Percentiles rank a stretch among this genome's conserved stretches.
These are phyloP conservation scores for Globisporangium polare DNA, from an alignment of 352 stramenopile genomes.

Conservation along the genomic window DNA sequence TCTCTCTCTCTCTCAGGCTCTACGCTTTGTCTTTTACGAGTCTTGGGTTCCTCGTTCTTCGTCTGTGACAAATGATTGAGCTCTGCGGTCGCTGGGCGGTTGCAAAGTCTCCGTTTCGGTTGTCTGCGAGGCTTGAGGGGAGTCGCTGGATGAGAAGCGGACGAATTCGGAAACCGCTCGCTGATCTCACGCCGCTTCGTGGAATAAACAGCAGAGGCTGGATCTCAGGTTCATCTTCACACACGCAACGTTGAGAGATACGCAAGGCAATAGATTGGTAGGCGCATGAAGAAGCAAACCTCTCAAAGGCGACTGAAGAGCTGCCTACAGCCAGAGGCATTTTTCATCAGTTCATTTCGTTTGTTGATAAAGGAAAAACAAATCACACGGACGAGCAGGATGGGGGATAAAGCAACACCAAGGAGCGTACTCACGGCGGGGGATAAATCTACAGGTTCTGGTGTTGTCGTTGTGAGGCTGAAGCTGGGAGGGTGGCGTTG, in stretches of 20 bases:
- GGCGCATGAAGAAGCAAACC: background rate
- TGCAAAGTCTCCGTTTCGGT: conserved; percentile 1
- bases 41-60: background rate
- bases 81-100: conserved; percentile 3
- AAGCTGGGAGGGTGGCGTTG: background rate
- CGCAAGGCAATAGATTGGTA: background rate
- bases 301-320: background rate
- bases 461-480: background rate
- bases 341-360: conserved; percentile 11
- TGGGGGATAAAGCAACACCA: background rate
- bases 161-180: conserved; percentile 9
- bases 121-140: background rate
- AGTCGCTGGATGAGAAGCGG: background rate
- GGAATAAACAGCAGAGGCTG: background rate
- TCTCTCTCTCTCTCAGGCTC: background rate
- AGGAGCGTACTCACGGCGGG: conserved; percentile 5
- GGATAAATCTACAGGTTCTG: conserved; percentile 14
- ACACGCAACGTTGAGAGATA: background rate
- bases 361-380: conserved; percentile 2
- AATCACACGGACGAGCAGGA: conserved; percentile 2
- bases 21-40: background rate
- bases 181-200: background rate
- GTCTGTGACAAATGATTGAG: background rate
- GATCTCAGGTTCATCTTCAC: background rate
- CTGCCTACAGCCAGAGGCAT: background rate